phyloP scores from a whole-genome alignment of 352 stramenopile genomes.

The Phytophthora cactorum region DNA sequence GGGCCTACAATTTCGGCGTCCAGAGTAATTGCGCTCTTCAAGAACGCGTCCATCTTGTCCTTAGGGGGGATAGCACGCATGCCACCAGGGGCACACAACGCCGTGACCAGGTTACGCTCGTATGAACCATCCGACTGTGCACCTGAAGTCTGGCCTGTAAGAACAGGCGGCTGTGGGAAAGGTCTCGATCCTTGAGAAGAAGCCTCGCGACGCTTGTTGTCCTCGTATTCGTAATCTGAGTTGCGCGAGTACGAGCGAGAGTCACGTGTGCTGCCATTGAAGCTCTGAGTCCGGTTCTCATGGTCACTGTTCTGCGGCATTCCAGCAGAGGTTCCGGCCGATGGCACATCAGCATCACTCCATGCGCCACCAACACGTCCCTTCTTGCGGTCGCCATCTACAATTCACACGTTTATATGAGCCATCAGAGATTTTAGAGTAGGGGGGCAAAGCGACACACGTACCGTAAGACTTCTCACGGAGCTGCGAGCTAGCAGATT shows the following conservation, averaged over 20 bases:
- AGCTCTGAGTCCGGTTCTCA: slow-evolving; percentile 59
- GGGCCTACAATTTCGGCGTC: slow-evolving; percentile 94
- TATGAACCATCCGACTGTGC: slow-evolving; percentile 90
- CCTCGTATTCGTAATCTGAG: slow-evolving; percentile 69
- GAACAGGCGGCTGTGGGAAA: slow-evolving; percentile 38
- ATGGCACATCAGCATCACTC: slow-evolving; percentile 42
- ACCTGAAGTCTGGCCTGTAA: slow-evolving; percentile 69
- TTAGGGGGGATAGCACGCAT: slow-evolving; percentile 95
- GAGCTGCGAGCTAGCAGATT: slow-evolving; percentile 68
- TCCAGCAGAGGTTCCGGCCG: slow-evolving; percentile 28
- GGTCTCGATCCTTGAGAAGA: slow-evolving; percentile 24
- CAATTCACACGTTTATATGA: background rate
- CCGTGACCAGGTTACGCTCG: slow-evolving; percentile 93
- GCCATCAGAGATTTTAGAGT: background rate
- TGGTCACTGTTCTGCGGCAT: slow-evolving; percentile 38
- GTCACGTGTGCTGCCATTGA: slow-evolving; percentile 46
- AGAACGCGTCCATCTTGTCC: slow-evolving; percentile 94
- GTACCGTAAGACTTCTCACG: slow-evolving; percentile 83
- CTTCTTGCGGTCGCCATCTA: slow-evolving; percentile 86
- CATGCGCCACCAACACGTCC: slow-evolving; percentile 81
- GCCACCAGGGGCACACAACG: slow-evolving; percentile 92
- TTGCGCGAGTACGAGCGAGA: slow-evolving; percentile 43
- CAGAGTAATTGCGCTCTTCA: slow-evolving; percentile 90
- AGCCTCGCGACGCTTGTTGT: slow-evolving; percentile 44
- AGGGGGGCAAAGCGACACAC: background rate